Evolutionary conservation across 805 yeast genomes (phyloP).

Genomic region (Candida quercuum): DNA sequence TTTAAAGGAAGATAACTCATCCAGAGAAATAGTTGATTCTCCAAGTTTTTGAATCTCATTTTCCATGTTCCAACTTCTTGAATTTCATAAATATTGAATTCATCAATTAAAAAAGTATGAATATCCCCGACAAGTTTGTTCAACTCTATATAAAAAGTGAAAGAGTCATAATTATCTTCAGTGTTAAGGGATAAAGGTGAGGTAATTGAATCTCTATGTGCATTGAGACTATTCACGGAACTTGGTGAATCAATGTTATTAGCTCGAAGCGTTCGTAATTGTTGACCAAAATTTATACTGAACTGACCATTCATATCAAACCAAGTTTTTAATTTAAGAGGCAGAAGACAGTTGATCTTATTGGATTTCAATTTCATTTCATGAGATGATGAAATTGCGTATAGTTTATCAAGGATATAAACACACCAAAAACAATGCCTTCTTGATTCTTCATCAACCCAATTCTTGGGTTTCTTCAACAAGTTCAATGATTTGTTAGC

Average conservation of each 20-base stretch:
- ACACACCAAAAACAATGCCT: constrained; percentile 24
- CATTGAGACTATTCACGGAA: neutral
- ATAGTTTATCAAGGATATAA: constrained; percentile 19
- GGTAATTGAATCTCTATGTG: constrained; percentile 1
- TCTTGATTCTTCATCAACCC: constrained; percentile 22
- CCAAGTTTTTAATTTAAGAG: constrained; percentile 16
- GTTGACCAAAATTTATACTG: neutral
- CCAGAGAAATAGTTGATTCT: constrained; percentile 17
- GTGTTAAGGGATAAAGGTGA: neutral
- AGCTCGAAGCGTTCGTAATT: constrained; percentile 1
- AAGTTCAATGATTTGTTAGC: constrained; percentile 15
- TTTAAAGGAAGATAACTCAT: constrained; percentile 12
- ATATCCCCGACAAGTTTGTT: constrained; percentile 20
- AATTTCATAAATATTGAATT: constrained; percentile 14
- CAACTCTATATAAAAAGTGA: constrained; percentile 18
- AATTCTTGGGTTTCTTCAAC: constrained; percentile 15
- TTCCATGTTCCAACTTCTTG: constrained; percentile 16
- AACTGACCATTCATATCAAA: constrained; percentile 3
- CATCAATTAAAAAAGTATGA: constrained; percentile 17
- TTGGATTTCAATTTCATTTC: constrained; percentile 17
- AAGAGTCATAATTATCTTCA: constrained; percentile 17
- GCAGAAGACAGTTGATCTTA: constrained; percentile 15
- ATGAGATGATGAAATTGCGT: constrained; percentile 20
- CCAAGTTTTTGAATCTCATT: constrained; percentile 14
- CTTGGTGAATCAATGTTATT: neutral